Percentiles rank a stretch among this genome's conserved stretches.
These are phyloP conservation scores for Thymus quinquecostatus DNA, from an alignment of 257 asterid species.

Conservation along the genomic window DNA sequence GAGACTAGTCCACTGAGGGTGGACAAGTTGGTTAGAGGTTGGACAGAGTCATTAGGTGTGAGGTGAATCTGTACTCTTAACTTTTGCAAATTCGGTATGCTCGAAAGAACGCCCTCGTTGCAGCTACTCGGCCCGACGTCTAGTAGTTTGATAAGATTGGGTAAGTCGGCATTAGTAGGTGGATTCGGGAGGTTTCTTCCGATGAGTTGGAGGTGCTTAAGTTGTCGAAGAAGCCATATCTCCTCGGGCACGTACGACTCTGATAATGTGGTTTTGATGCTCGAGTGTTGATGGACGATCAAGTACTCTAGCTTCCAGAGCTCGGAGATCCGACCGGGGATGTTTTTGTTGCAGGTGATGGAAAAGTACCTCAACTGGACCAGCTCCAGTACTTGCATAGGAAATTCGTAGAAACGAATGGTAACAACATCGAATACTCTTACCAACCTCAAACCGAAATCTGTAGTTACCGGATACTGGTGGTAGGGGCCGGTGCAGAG, in stretches of 20 bases:
- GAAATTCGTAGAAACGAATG: not conserved
- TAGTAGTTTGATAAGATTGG: not conserved
- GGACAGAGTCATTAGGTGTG: not conserved
- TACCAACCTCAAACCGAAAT: not conserved
- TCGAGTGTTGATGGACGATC: not conserved
- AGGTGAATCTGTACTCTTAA: not conserved
- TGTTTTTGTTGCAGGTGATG: not conserved
- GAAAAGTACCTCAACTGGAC: not conserved
- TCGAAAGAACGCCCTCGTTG: not conserved
- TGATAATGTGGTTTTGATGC: not conserved
- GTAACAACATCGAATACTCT: not conserved
- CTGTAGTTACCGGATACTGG: not conserved
- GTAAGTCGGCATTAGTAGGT: not conserved
- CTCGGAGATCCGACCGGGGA: not conserved
- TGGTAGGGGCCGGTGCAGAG: not conserved
- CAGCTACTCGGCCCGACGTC: not conserved
- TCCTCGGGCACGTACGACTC: not conserved
- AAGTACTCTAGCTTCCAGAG: not conserved
- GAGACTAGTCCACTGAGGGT: not conserved
- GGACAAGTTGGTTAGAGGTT: not conserved
- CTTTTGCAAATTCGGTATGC: not conserved
- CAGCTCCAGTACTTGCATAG: not conserved
- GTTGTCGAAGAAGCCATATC: not conserved
- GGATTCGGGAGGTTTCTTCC: slow-evolving; percentile 7
- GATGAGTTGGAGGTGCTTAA: not conserved